phyloP scores from a whole-genome alignment of 805 yeast genomes.

The Brettanomyces bruxellensis region DNA sequence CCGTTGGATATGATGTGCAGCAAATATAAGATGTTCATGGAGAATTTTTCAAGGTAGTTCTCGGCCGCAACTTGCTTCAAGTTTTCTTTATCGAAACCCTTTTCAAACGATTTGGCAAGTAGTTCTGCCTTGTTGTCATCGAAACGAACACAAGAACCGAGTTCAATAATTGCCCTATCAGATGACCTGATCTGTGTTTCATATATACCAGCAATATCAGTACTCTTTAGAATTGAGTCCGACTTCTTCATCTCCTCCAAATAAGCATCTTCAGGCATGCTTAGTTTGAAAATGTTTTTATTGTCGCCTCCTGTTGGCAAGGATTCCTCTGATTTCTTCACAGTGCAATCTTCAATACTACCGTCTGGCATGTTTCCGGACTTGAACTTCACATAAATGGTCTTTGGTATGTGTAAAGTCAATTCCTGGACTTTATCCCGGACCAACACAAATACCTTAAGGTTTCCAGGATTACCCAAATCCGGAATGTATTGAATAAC shows the following conservation, averaged over 20 bases:
- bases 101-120: constrained; percentile 74
- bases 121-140: constrained; percentile 71
- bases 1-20: constrained; percentile 65
- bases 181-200: constrained; percentile 61
- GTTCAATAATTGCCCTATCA: constrained; percentile 68
- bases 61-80: constrained; percentile 36
- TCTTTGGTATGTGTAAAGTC: constrained; percentile 65
- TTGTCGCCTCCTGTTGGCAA: constrained; percentile 64
- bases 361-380: constrained; percentile 18
- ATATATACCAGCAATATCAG: constrained; percentile 58
- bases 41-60: constrained; percentile 46
- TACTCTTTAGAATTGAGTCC: constrained; percentile 55
- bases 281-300: constrained; percentile 46
- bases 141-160: constrained; percentile 68
- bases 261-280: constrained; percentile 59
- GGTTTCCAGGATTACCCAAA: constrained; percentile 54
- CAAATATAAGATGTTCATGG: constrained; percentile 52
- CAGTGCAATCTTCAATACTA: constrained; percentile 39
- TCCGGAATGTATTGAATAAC: constrained; percentile 61
- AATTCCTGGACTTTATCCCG: constrained; percentile 68
- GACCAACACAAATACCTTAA: constrained; percentile 63
- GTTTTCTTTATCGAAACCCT: constrained; percentile 68
- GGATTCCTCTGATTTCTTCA: constrained; percentile 49
- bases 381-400: constrained; percentile 59
- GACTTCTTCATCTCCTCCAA: constrained; percentile 46